Percentiles rank a stretch among this genome's conserved stretches.
Conservation (phyloP, 2,329 filamentous ascomycete species). For the Trichothecium sympodiale region DNA sequence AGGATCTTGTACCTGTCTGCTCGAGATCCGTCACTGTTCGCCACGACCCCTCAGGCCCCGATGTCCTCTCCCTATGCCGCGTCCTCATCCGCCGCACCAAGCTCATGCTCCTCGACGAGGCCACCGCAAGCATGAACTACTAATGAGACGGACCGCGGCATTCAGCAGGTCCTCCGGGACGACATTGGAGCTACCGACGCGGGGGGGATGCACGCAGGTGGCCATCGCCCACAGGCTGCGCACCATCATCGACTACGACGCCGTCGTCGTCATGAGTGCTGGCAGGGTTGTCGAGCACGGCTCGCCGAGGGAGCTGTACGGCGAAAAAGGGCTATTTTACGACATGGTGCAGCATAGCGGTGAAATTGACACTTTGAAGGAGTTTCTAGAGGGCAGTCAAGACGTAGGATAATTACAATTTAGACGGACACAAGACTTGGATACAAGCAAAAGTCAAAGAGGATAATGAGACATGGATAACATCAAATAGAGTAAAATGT, state of each 20-base stretch:
- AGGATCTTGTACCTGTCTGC: too few species aligned
- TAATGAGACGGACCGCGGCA: constrained; percentile 44
- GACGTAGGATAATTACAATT: too few species aligned
- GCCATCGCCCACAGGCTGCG: constrained; percentile 47
- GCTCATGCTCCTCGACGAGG: constrained; percentile 46
- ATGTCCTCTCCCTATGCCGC: constrained; percentile 46
- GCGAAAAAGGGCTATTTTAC: constrained; percentile 33
- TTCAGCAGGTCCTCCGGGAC: constrained; percentile 39
- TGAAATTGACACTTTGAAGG: constrained; percentile 34
- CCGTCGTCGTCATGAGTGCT: constrained; percentile 43
- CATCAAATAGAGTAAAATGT: too few species aligned
- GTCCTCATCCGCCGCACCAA: constrained; percentile 43
- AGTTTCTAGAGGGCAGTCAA: constrained; percentile 15
- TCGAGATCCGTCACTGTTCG: too few species aligned
- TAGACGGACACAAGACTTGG: too few species aligned
- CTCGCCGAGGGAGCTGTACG: constrained; percentile 34
- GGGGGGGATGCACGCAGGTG: constrained; percentile 35
- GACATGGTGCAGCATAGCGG: constrained; percentile 46
- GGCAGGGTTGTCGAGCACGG: constrained; percentile 43
- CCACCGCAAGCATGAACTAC: constrained; percentile 49
- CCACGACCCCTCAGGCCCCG: too few species aligned
- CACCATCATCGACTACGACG: constrained; percentile 50
- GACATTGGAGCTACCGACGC: constrained; percentile 31
- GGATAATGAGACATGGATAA: too few species aligned
- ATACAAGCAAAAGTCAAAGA: too few species aligned